These are phyloP conservation scores for Biancaea sappan DNA, from an alignment of 306 rosid species.

Conservation along the genomic window DNA sequence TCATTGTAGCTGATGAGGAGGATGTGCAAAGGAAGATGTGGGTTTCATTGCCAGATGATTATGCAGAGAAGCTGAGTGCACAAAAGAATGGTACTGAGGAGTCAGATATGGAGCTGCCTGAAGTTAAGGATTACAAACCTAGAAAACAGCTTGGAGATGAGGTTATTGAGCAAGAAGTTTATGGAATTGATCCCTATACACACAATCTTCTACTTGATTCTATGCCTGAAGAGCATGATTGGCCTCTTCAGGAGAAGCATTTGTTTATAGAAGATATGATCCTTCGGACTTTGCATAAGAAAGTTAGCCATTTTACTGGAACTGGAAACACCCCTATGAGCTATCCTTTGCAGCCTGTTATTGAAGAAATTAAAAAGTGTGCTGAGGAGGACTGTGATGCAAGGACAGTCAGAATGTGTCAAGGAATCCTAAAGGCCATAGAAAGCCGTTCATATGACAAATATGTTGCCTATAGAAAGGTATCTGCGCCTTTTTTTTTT, in stretches of 20 bases:
- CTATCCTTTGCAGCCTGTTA: slow-evolving; percentile 70
- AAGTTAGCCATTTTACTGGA: slow-evolving; percentile 86
- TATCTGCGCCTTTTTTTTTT: slow-evolving; percentile 34
- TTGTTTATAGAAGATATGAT: slow-evolving; percentile 84
- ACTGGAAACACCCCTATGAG: slow-evolving; percentile 85
- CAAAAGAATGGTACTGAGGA: slow-evolving; percentile 97
- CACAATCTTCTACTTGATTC: slow-evolving; percentile 99
- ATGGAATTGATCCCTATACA: slow-evolving; percentile 97
- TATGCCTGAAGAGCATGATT: slow-evolving; percentile 84
- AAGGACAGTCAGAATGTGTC: slow-evolving; percentile 72
- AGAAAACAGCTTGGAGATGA: slow-evolving; percentile 88
- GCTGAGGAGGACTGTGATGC: slow-evolving; percentile 69
- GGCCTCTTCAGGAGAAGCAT: slow-evolving; percentile 82
- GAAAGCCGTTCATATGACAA: slow-evolving; percentile 87
- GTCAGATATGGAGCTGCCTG: slow-evolving; percentile 98
- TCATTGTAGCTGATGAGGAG: slow-evolving; percentile 87
- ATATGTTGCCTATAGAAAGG: slow-evolving; percentile 97
- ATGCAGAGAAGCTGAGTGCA: slow-evolving; percentile 81
- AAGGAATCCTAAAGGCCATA: slow-evolving; percentile 74
- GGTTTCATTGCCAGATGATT: slow-evolving; percentile 94
- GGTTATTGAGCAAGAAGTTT: slow-evolving; percentile 97
- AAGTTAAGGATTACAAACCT: slow-evolving; percentile 94
- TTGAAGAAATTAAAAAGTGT: slow-evolving; percentile 69
- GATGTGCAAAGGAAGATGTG: slow-evolving; percentile 88
- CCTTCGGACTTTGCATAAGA: slow-evolving; percentile 77